Evolutionary conservation across 148 eudicot species (phyloP).

Genomic region (Rheum nobile): DNA sequence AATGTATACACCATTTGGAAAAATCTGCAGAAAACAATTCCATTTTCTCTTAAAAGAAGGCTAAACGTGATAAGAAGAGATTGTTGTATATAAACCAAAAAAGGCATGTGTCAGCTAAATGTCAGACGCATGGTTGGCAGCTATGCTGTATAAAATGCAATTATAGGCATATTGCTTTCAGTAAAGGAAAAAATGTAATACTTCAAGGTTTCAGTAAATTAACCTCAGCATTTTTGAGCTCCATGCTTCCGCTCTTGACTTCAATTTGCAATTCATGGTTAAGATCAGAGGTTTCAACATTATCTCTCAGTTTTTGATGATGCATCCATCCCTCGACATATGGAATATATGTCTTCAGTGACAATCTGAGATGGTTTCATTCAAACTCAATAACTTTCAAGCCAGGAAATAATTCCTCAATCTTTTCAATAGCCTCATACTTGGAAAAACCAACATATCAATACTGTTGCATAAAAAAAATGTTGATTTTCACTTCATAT

Average conservation of each 20-base stretch:
- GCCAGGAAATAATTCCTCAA: too few relatives aligned
- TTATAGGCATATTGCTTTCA: neutral
- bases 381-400: too few relatives aligned
- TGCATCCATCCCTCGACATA: conserved; percentile 33
- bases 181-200: neutral
- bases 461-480: conserved; percentile 1
- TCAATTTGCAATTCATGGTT: conserved; percentile 69
- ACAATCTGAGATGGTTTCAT: conserved; percentile 44
- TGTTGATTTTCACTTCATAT: neutral
- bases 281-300: conserved; percentile 36
- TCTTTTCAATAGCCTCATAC: too few relatives aligned
- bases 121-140: neutral
- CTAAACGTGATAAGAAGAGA: neutral
- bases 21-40: conserved; percentile 47
- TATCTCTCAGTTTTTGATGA: conserved; percentile 32
- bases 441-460: conserved; percentile 24
- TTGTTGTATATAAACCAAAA: neutral
- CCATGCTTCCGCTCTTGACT: conserved; percentile 43
- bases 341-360: conserved; percentile 62
- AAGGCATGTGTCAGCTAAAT: neutral
- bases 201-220: neutral
- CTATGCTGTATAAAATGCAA: neutral
- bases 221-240: conserved; percentile 68
- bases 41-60: neutral
- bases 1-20: conserved; percentile 67